Percentiles rank a stretch among this genome's conserved stretches.
phyloP scores from a whole-genome alignment of 2,329 filamentous ascomycete species.

The Coleophoma crateriformis region DNA sequence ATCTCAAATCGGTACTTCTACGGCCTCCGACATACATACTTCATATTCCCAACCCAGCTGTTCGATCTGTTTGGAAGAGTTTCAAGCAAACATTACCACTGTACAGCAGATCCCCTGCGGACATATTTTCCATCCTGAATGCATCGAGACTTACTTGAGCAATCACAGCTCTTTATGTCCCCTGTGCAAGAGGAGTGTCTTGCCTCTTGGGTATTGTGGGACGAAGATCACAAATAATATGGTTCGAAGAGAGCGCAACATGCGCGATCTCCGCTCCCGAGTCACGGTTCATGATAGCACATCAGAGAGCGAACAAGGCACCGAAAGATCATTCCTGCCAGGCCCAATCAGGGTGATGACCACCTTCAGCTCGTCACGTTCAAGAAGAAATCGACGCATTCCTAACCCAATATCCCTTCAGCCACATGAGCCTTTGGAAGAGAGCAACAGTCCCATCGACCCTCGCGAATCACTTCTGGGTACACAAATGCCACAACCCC shows the following conservation, averaged over 20 bases:
- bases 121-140: constrained; percentile 90
- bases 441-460: constrained; percentile 1
- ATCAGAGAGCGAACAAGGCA: too few species aligned
- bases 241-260: constrained; percentile 73
- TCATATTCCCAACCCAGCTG: constrained; percentile 74
- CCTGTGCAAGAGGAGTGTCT: constrained; percentile 78
- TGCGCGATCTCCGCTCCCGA: constrained; percentile 39
- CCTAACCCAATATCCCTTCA: constrained; percentile 6
- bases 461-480: constrained; percentile 3
- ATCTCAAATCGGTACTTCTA: constrained; percentile 6
- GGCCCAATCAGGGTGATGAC: too few species aligned
- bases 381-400: too few species aligned
- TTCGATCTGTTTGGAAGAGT: constrained; percentile 85
- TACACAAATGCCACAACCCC: neutral
- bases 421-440: constrained; percentile 9
- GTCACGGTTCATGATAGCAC: constrained; percentile 12
- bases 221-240: constrained; percentile 73
- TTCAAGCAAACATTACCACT: constrained; percentile 59
- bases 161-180: constrained; percentile 83
- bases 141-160: constrained; percentile 79
- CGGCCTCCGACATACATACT: neutral
- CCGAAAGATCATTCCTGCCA: too few species aligned
- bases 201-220: constrained; percentile 64
- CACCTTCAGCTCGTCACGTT: too few species aligned
- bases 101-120: constrained; percentile 85